A percentile compares a stretch with the other conserved stretches of the same genome.
phyloP scores from a whole-genome alignment of 2,329 filamentous ascomycete genomes.

The Monosporascus sp. region DNA sequence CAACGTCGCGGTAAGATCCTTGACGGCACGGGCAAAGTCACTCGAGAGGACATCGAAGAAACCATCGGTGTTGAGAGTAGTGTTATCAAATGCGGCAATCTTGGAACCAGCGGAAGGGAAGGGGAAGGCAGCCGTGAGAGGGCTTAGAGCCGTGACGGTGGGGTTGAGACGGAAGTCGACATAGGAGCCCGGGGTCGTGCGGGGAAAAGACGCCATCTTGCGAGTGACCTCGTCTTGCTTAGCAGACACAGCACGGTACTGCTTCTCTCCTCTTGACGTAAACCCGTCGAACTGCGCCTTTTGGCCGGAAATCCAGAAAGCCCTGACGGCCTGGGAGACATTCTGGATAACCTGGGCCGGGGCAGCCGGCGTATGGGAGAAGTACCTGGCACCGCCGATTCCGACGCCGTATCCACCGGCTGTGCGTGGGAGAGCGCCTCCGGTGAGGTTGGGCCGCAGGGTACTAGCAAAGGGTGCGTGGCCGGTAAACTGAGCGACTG shows the following conservation, averaged over 20 bases:
- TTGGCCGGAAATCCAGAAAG: conserved; percentile 87
- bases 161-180: conserved; percentile 87
- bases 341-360: conserved; percentile 91
- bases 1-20: conserved; percentile 73
- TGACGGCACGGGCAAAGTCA: conserved; percentile 82
- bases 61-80: conserved; percentile 73
- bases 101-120: conserved; percentile 36
- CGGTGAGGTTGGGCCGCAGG: conserved; percentile 86
- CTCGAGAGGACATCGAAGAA: conserved; percentile 79
- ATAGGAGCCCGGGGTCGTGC: conserved; percentile 64
- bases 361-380: conserved; percentile 79
- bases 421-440: conserved; percentile 75
- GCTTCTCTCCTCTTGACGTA: conserved; percentile 66
- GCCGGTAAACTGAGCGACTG: conserved; percentile 58
- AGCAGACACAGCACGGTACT: conserved; percentile 70
- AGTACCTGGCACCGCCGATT: conserved; percentile 71
- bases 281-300: conserved; percentile 82
- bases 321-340: conserved; percentile 87
- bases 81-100: conserved; percentile 34
- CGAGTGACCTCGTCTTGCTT: conserved; percentile 68
- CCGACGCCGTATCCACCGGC: conserved; percentile 84
- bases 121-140: conserved; percentile 54
- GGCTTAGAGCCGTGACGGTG: conserved; percentile 80
- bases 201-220: conserved; percentile 57
- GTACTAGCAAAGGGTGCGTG: conserved; percentile 83